Conservation (phyloP, 1,284 basidiomycete genomes). For the Pulveroboletus sp. region DNA sequence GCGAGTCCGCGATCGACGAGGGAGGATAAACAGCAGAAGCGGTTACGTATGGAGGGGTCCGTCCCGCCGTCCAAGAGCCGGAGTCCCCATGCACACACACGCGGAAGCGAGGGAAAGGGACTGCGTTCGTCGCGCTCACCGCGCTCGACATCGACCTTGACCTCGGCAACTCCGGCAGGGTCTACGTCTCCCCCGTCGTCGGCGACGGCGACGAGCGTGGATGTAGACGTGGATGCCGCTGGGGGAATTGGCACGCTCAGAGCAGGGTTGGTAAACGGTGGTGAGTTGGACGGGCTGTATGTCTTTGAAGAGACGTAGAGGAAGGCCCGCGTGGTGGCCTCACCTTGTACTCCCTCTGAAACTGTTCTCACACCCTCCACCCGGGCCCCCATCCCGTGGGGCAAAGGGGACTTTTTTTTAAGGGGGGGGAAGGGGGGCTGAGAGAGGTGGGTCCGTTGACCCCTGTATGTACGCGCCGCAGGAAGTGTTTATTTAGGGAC, state of each 20-base stretch:
- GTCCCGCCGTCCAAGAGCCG: slow-evolving; percentile 7
- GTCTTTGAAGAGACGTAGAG: slow-evolving; percentile 28
- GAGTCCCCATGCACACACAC: neutral
- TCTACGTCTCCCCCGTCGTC: slow-evolving; percentile 21
- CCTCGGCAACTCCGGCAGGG: slow-evolving; percentile 8
- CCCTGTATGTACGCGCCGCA: neutral
- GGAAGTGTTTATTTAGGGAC: neutral
- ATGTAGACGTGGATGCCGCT: slow-evolving; percentile 18
- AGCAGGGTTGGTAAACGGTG: slow-evolving; percentile 29
- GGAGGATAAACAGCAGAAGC: slow-evolving; percentile 28
- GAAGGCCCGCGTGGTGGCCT: neutral
- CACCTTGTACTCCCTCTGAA: neutral
- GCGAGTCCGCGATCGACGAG: slow-evolving; percentile 9
- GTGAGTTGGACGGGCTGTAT: slow-evolving; percentile 30
- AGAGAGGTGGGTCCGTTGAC: neutral
- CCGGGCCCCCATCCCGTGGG: slow-evolving; percentile 1
- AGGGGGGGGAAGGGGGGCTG: neutral
- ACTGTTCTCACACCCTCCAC: slow-evolving; percentile 5
- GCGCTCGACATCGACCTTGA: slow-evolving; percentile 4
- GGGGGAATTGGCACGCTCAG: slow-evolving; percentile 22
- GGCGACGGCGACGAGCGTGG: slow-evolving; percentile 14
- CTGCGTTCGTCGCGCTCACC: slow-evolving; percentile 10
- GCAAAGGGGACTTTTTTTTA: slow-evolving; percentile 8
- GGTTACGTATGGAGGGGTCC: slow-evolving; percentile 26
- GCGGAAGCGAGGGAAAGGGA: neutral